Conservation (phyloP, 2,329 filamentous ascomycete species). For the Fusarium sp. region DNA sequence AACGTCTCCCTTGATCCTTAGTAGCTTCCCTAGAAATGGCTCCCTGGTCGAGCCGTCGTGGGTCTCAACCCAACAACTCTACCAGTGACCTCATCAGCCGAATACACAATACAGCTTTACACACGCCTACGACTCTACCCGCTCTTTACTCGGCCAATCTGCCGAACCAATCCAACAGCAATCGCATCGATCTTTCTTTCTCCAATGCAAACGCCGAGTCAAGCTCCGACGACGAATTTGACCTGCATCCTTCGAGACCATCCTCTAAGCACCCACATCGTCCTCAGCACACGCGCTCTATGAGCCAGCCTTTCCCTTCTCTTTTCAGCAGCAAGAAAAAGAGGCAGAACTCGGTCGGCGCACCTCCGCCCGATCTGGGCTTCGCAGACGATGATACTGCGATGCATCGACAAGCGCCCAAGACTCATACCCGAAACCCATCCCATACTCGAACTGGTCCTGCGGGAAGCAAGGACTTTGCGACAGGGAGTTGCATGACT, state of each 20-base stretch:
- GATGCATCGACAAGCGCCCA: conserved; percentile 46
- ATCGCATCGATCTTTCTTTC: conserved; percentile 48
- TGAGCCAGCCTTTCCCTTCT: conserved; percentile 84
- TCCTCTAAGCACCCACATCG: conserved; percentile 38
- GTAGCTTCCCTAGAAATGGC: conserved; percentile 50
- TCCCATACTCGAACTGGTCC: conserved; percentile 52
- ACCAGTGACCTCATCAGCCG: conserved; percentile 53
- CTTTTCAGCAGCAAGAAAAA: conserved; percentile 74
- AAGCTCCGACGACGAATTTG: conserved; percentile 62
- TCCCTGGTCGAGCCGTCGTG: conserved; percentile 50
- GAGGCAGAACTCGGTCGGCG: conserved; percentile 59
- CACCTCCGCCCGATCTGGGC: conserved; percentile 52
- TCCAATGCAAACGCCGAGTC: conserved; percentile 54
- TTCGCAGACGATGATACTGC: conserved; percentile 49
- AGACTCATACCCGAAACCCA: conserved; percentile 45
- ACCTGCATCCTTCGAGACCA: conserved; percentile 51
- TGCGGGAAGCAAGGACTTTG: conserved; percentile 67
- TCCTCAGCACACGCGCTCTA: conserved; percentile 65
- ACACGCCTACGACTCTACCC: conserved; percentile 50
- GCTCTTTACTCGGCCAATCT: conserved; percentile 35
- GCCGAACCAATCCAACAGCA: conserved; percentile 17
- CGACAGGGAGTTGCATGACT: conserved; percentile 84
- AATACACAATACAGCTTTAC: conserved; percentile 54
- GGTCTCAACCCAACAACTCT: conserved; percentile 49
- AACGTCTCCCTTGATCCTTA: conserved; percentile 31